Evolutionary conservation across 352 stramenopile genomes (phyloP).

Genomic region (Aphanomyces cochlioides): DNA sequence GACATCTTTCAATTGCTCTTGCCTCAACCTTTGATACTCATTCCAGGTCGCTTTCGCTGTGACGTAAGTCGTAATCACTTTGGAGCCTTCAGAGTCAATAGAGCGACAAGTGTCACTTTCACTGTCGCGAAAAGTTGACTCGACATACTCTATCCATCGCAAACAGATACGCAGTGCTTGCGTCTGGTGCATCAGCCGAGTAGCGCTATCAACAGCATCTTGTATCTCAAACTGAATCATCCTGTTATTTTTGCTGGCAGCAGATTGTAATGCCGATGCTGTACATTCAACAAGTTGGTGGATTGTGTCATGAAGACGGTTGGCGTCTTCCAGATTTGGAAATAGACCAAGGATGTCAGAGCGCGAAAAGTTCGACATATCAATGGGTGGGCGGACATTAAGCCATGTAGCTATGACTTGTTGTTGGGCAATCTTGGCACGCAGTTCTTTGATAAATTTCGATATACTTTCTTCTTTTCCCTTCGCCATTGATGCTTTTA

Average conservation of each 20-base stretch:
- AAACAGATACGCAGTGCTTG: neutral
- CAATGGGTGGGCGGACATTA: neutral
- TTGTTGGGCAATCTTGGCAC: neutral
- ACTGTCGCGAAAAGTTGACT: constrained; percentile 20
- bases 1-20: neutral
- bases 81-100: constrained; percentile 4
- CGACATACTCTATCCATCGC: constrained; percentile 7
- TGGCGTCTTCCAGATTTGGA: neutral
- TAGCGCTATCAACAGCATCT: neutral
- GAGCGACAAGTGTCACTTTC: neutral
- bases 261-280: neutral
- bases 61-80: neutral
- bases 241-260: neutral
- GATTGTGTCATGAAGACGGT: neutral
- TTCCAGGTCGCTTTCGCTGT: neutral
- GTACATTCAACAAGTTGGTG: neutral
- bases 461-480: too few relatives aligned
- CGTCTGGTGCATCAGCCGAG: neutral
- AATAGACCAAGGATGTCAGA: neutral
- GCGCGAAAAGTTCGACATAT: neutral
- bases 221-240: neutral
- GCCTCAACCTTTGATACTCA: neutral
- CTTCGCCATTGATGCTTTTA: neutral
- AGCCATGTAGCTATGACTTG: neutral
- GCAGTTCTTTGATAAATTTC: neutral